Evolutionary conservation across 2,329 filamentous ascomycete genomes (phyloP).

Genomic region (Epichloe glyceriae): DNA sequence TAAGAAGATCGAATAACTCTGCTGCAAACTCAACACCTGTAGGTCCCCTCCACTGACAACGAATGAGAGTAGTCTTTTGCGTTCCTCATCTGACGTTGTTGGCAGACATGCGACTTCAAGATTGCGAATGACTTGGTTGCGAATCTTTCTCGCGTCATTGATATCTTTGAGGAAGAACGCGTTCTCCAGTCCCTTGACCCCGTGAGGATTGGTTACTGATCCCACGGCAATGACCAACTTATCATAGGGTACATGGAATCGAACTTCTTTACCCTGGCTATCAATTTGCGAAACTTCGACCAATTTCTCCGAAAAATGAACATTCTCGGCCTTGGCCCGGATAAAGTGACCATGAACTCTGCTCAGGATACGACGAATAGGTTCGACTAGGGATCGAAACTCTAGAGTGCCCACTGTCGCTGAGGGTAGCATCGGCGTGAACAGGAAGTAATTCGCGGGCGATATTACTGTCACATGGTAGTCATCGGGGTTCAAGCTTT

Average conservation of each 20-base stretch:
- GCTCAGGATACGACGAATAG: conserved; percentile 71
- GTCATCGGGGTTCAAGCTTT: conserved; percentile 77
- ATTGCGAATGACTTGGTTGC: conserved; percentile 79
- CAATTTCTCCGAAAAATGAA: conserved; percentile 84
- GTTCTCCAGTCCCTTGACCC: conserved; percentile 86
- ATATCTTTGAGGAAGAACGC: conserved; percentile 95
- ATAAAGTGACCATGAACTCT: conserved; percentile 79
- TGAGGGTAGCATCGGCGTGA: conserved; percentile 94
- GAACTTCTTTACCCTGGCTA: conserved; percentile 54
- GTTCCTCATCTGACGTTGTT: conserved; percentile 78
- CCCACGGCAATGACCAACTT: conserved; percentile 90
- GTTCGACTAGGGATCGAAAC: conserved; percentile 81
- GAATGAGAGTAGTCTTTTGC: conserved; percentile 78
- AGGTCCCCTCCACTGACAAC: conserved; percentile 92
- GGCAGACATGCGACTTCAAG: conserved; percentile 87
- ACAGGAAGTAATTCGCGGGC: conserved; percentile 91
- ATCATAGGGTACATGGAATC: conserved; percentile 94
- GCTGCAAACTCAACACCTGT: conserved; percentile 97
- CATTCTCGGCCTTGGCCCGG: conserved; percentile 72
- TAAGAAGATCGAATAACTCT: conserved; percentile 88
- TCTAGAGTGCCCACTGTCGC: conserved; percentile 94
- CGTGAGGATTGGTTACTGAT: conserved; percentile 86
- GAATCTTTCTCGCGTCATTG: conserved; percentile 77
- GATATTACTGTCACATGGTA: conserved; percentile 95
- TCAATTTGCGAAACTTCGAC: conserved; percentile 73